Percentiles rank a stretch among this genome's conserved stretches.
Evolutionary conservation across 106 monocot species (phyloP).

Genomic region (Acorus gramineus): DNA sequence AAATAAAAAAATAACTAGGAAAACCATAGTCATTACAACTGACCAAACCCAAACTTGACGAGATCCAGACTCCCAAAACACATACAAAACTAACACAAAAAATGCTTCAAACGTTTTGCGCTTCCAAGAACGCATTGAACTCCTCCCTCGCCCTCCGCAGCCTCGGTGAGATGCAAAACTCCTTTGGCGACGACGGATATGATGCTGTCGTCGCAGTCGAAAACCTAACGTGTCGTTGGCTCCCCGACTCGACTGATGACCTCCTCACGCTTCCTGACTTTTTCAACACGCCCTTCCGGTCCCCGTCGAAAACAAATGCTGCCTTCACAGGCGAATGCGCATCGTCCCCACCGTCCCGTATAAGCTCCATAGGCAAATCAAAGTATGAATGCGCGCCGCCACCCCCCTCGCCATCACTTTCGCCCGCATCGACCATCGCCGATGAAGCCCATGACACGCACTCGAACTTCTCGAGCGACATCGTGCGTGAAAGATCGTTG

Average conservation of each 20-base stretch:
- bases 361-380: conserved; percentile 59
- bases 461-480: conserved; percentile 55
- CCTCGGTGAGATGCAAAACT: conserved; percentile 28
- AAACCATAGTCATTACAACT: too few relatives aligned
- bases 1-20: too few relatives aligned
- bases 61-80: too few relatives aligned
- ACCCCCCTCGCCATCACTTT: conserved; percentile 12
- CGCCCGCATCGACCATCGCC: neutral
- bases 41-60: too few relatives aligned
- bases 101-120: conserved; percentile 14
- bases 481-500: conserved; percentile 12
- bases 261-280: conserved; percentile 18
- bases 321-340: conserved; percentile 34
- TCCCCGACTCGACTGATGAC: conserved; percentile 15
- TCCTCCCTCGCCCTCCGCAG: conserved; percentile 24
- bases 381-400: conserved; percentile 18
- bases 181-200: conserved; percentile 18
- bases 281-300: conserved; percentile 33
- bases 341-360: conserved; percentile 18
- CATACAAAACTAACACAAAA: too few relatives aligned
- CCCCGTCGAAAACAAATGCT: conserved; percentile 38
- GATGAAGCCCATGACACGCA: conserved; percentile 37
- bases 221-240: conserved; percentile 21
- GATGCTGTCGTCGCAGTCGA: conserved; percentile 20
- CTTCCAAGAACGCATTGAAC: conserved; percentile 40